Evolutionary conservation across 2,329 filamentous ascomycete species (phyloP).

Genomic region (Ophiobolus disseminans): DNA sequence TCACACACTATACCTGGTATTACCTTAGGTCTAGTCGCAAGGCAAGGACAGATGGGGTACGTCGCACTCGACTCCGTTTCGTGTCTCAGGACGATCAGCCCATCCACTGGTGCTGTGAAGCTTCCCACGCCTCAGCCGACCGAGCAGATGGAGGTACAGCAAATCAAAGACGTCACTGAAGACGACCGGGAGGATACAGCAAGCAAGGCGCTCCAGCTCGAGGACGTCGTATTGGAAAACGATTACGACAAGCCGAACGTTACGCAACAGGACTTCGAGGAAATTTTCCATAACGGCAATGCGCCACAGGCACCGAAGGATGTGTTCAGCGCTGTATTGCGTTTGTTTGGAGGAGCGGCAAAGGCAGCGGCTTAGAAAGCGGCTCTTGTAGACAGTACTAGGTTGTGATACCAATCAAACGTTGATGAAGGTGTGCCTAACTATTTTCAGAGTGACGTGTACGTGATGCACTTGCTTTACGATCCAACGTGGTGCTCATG

Average conservation of each 20-base stretch:
- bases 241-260: conserved; percentile 20
- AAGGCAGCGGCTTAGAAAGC: conserved; percentile 18
- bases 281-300: conserved; percentile 23
- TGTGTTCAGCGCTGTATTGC: conserved; percentile 22
- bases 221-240: conserved; percentile 19
- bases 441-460: too few relatives aligned
- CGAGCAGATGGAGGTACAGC: conserved; percentile 39
- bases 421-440: too few relatives aligned
- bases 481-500: too few relatives aligned
- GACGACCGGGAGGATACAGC: background rate
- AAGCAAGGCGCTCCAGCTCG: conserved; percentile 6
- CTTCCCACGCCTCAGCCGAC: conserved; percentile 43
- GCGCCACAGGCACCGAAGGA: conserved; percentile 23
- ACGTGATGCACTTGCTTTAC: too few relatives aligned
- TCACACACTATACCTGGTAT: conserved; percentile 62
- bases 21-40: conserved; percentile 72
- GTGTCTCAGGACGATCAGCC: conserved; percentile 64
- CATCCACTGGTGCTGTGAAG: conserved; percentile 33
- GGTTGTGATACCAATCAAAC: too few relatives aligned
- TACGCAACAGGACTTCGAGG: conserved; percentile 23
- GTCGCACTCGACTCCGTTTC: conserved; percentile 77
- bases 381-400: too few relatives aligned
- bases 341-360: conserved; percentile 20
- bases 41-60: conserved; percentile 68
- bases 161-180: conserved; percentile 9